Conservation (phyloP, 441 rosid species). For the Euphorbia celastroides region DNA sequence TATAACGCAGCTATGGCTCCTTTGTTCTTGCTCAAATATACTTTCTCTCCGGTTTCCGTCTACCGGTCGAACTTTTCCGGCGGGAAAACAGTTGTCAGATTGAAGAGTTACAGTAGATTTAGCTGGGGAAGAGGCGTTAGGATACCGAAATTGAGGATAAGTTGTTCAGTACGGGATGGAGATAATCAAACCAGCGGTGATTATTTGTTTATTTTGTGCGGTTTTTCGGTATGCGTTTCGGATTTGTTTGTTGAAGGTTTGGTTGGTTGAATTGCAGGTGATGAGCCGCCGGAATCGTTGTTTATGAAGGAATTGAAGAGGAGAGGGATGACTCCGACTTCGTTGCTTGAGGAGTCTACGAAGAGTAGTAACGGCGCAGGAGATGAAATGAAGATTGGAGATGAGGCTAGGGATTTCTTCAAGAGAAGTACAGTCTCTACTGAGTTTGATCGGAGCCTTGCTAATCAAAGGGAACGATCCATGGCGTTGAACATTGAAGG, state of each 20-base stretch:
- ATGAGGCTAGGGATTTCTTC: slow-evolving; percentile 36
- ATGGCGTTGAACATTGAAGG: slow-evolving; percentile 95
- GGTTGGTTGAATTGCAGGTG: slow-evolving; percentile 40
- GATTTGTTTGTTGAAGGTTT: background rate
- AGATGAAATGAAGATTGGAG: slow-evolving; percentile 39
- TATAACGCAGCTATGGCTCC: slow-evolving; percentile 34
- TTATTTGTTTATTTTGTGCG: background rate
- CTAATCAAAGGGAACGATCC: slow-evolving; percentile 83
- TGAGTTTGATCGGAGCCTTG: slow-evolving; percentile 48
- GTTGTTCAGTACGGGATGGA: slow-evolving; percentile 45
- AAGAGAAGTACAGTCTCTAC: slow-evolving; percentile 63
- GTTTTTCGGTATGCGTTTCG: background rate
- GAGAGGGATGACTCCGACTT: slow-evolving; percentile 90
- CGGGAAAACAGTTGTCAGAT: slow-evolving; percentile 32
- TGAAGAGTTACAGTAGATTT: slow-evolving; percentile 15
- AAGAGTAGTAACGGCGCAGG: slow-evolving; percentile 35
- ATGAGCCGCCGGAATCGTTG: slow-evolving; percentile 89
- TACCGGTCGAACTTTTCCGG: slow-evolving; percentile 39
- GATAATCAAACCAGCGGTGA: slow-evolving; percentile 53
- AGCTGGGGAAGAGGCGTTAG: slow-evolving; percentile 18
- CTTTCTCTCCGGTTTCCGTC: slow-evolving; percentile 38
- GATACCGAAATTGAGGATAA: slow-evolving; percentile 31
- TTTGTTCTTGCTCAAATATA: slow-evolving; percentile 34
- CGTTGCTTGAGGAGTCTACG: slow-evolving; percentile 66
- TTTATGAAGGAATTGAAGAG: slow-evolving; percentile 91